These are phyloP conservation scores for Vigna trinervia DNA, from an alignment of 306 rosid species.

Conservation along the genomic window DNA sequence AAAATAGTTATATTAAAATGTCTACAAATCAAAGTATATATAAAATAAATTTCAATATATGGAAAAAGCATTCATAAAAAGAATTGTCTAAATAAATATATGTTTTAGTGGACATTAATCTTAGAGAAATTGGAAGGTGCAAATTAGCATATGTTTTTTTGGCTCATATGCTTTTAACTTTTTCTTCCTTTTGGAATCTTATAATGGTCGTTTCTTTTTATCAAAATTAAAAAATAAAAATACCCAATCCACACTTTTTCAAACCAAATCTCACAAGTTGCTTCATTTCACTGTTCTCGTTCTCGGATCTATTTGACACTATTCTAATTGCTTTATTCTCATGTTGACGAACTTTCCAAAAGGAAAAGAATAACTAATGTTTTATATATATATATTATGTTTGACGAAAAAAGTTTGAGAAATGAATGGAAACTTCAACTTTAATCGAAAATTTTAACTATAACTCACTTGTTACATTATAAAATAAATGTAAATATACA, in stretches of 20 bases:
- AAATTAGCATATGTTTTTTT: constrained; percentile 47
- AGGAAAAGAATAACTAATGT: neutral
- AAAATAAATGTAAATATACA: neutral
- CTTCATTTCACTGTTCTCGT: neutral
- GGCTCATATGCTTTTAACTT: constrained; percentile 63
- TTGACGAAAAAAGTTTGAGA: neutral
- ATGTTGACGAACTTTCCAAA: neutral
- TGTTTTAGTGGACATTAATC: too few species aligned
- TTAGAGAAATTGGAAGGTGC: constrained; percentile 24
- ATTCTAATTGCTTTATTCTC: constrained; percentile 25
- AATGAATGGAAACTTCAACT: neutral
- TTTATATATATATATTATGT: neutral
- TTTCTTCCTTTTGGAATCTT: constrained; percentile 57
- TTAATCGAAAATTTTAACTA: neutral
- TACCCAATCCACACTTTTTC: neutral
- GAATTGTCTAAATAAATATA: too few species aligned
- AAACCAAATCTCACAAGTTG: constrained; percentile 11
- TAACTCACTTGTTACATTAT: neutral
- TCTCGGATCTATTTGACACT: constrained; percentile 12
- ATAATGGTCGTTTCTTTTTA: constrained; percentile 16
- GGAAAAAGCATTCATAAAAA: too few species aligned
- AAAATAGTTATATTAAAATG: too few species aligned
- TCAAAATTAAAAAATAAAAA: neutral
- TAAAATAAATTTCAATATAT: too few species aligned
- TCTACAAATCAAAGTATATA: too few species aligned